Conservation (phyloP, 768 basidiomycete genomes). For the Candolleomyces efflorescens region DNA sequence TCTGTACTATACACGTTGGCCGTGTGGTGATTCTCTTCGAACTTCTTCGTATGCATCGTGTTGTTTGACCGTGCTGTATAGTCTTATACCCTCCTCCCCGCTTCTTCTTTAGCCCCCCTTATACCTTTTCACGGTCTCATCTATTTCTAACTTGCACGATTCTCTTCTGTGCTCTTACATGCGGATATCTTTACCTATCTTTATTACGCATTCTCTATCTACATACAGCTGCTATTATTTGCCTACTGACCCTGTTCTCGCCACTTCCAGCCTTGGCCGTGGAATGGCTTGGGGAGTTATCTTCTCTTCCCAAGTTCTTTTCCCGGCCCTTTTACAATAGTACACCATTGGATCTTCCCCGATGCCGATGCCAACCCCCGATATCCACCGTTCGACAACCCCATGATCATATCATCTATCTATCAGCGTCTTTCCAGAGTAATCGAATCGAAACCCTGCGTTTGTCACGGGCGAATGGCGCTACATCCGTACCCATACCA, state of each 20-base stretch:
- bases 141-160: not conserved
- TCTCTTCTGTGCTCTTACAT: not conserved
- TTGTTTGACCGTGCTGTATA: not conserved
- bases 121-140: not conserved
- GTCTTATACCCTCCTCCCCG: not conserved
- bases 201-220: constrained; percentile 2
- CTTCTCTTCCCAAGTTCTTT: not conserved
- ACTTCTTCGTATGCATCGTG: not conserved
- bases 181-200: not conserved
- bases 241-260: not conserved
- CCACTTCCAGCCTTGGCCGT: not conserved
- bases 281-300: not conserved
- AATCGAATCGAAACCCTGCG: not conserved
- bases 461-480: not conserved
- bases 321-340: not conserved
- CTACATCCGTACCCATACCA: not conserved
- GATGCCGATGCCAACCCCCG: not conserved
- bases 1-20: constrained; percentile 2
- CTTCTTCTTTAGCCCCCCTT: not conserved
- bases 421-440: not conserved
- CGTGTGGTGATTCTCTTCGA: not conserved
- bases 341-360: not conserved
- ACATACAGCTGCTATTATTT: not conserved
- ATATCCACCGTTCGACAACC: not conserved
- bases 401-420: too few species aligned